Base-by-base conservation (phyloP, 768 basidiomycete species). In the Hypholoma fasciculare region DNA sequence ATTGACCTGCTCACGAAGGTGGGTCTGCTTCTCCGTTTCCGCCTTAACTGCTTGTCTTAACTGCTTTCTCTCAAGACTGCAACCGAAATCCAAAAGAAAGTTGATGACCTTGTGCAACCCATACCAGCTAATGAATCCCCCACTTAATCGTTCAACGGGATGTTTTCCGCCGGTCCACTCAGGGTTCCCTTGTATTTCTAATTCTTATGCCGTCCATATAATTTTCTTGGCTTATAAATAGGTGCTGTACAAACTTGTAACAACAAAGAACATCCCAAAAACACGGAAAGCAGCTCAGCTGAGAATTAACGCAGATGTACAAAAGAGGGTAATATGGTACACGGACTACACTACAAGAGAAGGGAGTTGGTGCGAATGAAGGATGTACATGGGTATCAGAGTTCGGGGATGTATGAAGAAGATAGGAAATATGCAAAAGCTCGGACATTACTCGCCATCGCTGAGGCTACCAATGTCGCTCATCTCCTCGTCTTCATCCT, bases 391-490 rank as follows among this genome's bases (percentile, higher is more conserved):
- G 51, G 61, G 52, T 48, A 40, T 50, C 49, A 42, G n/a, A 38
- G 37, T 49, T 37, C 46, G 50, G 56, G 26, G 37, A 16, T 17
- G 23, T 11, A 44, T 49, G 46, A 49, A 58, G 42, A 55, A 36
- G 51, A 47, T 37, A 26, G 34, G 55, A 48, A 57, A 59, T 50
- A 46, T 43, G 56, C 34, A 58, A 56, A 56, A 55, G 47, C 46
- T 26, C 36, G 9, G 20, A 14, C 34, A 14, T 70, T 72, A 78
- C 59, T 86, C 89, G 61, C 81, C 84, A 52, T 89, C 91, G 72
- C 85, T 89, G 74, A 90, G 85, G 74, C 89, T 92, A 59, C 90
- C 91, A 60, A 90, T 78, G 56, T 92, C 92, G 71, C 92, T 93
- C 89, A 94, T 92, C 67, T 88, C 91, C 64, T 88, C 89, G 64